These are phyloP conservation scores for Solanum dulcamara DNA, from an alignment of 257 asterid genomes.

Conservation along the genomic window DNA sequence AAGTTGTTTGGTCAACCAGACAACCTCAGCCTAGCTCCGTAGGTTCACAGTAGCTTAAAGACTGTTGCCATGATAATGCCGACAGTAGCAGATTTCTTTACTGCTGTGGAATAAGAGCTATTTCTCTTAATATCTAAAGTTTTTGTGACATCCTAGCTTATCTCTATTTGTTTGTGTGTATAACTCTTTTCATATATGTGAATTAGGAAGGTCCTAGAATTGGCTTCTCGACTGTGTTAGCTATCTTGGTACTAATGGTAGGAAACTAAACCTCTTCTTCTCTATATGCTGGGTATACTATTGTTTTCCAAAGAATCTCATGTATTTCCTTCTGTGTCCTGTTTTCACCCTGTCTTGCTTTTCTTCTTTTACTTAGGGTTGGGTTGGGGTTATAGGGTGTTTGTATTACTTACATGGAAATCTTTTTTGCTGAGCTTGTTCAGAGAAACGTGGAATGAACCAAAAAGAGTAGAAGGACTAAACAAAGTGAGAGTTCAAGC, in stretches of 20 bases:
- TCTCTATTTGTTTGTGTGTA: background rate
- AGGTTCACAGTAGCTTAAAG: background rate
- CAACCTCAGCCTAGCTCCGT: background rate
- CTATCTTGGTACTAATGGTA: background rate
- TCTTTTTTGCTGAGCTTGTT: background rate
- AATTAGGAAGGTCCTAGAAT: background rate
- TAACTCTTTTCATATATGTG: background rate
- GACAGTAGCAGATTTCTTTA: background rate
- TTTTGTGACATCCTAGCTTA: background rate
- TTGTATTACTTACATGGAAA: background rate
- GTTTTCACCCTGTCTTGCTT: background rate
- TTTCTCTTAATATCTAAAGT: background rate
- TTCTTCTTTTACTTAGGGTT: background rate
- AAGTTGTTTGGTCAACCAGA: background rate
- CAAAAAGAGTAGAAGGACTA: slow-evolving; percentile 62
- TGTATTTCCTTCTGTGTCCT: background rate
- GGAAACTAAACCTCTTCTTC: background rate
- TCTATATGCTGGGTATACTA: background rate
- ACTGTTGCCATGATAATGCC: background rate
- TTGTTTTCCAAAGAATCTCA: background rate
- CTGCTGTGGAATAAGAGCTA: background rate
- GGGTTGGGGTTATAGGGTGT: background rate
- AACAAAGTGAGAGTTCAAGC: slow-evolving; percentile 41
- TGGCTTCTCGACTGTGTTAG: background rate
- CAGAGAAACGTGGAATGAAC: slow-evolving; percentile 73